Evolutionary conservation across 2,329 filamentous ascomycete species (phyloP).

Genomic region (Pseudogymnoascus pannorum): DNA sequence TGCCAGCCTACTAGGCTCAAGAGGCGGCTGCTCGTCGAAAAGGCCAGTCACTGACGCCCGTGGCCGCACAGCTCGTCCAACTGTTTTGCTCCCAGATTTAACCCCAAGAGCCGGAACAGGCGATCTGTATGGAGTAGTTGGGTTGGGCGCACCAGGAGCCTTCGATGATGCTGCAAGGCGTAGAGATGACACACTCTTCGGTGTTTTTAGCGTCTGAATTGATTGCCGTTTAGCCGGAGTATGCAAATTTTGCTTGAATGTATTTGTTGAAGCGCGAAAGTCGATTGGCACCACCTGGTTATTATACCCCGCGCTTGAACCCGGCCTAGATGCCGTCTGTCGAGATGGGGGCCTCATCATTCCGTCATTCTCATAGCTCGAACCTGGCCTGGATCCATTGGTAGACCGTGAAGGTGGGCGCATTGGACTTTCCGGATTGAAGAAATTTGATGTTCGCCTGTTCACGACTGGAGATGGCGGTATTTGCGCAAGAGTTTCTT

Average conservation of each 20-base stretch:
- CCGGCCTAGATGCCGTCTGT: slow-evolving; percentile 44
- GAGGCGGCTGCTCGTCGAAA: slow-evolving; percentile 28
- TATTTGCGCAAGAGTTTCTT: slow-evolving; percentile 73
- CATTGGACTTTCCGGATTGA: slow-evolving; percentile 54
- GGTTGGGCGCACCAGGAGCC: slow-evolving; percentile 14
- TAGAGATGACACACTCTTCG: slow-evolving; percentile 20
- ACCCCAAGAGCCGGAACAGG: slow-evolving; percentile 12
- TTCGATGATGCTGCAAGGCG: slow-evolving; percentile 24
- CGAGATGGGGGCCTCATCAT: slow-evolving; percentile 46
- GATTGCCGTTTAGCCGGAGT: slow-evolving; percentile 30
- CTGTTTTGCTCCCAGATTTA: slow-evolving; percentile 40
- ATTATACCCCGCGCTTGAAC: slow-evolving; percentile 45
- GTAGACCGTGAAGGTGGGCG: slow-evolving; percentile 35
- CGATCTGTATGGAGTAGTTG: neutral
- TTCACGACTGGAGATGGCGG: slow-evolving; percentile 68
- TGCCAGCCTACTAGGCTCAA: neutral
- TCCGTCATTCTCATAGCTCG: slow-evolving; percentile 53
- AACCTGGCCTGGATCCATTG: slow-evolving; percentile 32
- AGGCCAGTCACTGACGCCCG: slow-evolving; percentile 47
- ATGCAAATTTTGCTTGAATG: slow-evolving; percentile 36
- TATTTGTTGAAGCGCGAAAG: slow-evolving; percentile 38
- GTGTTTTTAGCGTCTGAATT: slow-evolving; percentile 29
- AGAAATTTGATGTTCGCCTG: slow-evolving; percentile 65
- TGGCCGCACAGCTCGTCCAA: slow-evolving; percentile 40
- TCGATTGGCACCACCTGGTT: slow-evolving; percentile 32